Evolutionary conservation across 257 asterid species (phyloP).

Genomic region (Lavandula angustifolia): DNA sequence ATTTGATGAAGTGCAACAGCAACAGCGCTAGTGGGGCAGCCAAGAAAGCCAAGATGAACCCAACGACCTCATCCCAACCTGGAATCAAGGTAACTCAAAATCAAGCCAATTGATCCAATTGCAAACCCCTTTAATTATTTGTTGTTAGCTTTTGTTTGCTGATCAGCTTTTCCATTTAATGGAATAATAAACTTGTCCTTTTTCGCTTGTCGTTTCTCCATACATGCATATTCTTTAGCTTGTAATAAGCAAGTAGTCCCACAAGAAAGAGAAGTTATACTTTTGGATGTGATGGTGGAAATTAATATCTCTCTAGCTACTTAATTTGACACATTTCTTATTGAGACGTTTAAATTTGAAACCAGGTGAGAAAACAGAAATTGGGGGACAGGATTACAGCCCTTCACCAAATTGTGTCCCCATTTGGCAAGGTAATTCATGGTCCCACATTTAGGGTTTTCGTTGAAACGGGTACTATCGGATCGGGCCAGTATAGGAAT

Average conservation of each 20-base stretch:
- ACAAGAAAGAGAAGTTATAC: conserved; percentile 16
- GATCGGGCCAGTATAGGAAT: too few relatives aligned
- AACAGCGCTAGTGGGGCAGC: conserved; percentile 42
- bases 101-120: conserved; percentile 11
- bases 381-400: conserved; percentile 84
- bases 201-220: conserved; percentile 48
- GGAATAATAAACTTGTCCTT: conserved; percentile 66
- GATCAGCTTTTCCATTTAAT: conserved; percentile 33
- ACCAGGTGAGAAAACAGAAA: conserved; percentile 83
- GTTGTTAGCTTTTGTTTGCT: conserved; percentile 30
- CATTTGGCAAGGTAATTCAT: conserved; percentile 74
- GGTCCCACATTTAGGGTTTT: conserved; percentile 24
- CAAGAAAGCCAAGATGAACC: conserved; percentile 64
- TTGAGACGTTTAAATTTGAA: conserved; percentile 24
- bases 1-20: conserved; percentile 56
- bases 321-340: not conserved
- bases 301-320: conserved; percentile 7
- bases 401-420: conserved; percentile 87
- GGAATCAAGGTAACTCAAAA: conserved; percentile 60
- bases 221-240: conserved; percentile 48
- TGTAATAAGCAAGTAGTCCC: conserved; percentile 47
- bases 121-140: not conserved
- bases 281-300: conserved; percentile 9
- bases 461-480: too few relatives aligned
- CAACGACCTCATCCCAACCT: conserved; percentile 62